Base-by-base conservation (phyloP, 2,329 filamentous ascomycete species). In the Penicillium sp. region DNA sequence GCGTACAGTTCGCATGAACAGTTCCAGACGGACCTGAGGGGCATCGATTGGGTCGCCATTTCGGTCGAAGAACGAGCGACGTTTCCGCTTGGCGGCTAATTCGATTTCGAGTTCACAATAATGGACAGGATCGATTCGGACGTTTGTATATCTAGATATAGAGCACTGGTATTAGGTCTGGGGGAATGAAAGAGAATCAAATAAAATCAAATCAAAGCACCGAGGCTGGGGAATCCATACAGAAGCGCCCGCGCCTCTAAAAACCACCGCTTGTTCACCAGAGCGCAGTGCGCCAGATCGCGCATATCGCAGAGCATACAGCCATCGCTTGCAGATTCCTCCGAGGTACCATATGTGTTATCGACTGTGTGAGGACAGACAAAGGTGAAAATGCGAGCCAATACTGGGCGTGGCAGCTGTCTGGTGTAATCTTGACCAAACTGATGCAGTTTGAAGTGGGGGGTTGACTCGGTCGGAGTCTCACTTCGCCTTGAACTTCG, bases 261-360 rank as follows among this genome's bases (percentile, higher is more conserved):
- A 58, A 78, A 78, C 91, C 91, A 97, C 61, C 78, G 77, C 62
- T 82, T 82, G 68, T 82, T 88, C 42, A 89, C 88, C 66, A 82
- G 78, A 33, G 84, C 82, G 67, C 88, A 92, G 68, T 89, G 84
- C 44, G 89, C 83, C 48, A 96, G 80, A 70, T 96, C 90, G 59
- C 91, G 84, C 75, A 93, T 80, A 73, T 95, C 89, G 74, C 92
- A 97, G 59, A 95, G 83, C 87, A 93, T 92, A 74, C 92, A 97
- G 49, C 83, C 84, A 72, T 89, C 86, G 41, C 83, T 80, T 58
- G 86, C 83, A 52, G 86, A 89, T 62, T 88, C 81, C 74, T 97
- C 92, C 64, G 88, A 92, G 35, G 84, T 84, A 58, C 89, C 85
- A 69, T 93, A 95, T 52, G 79, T 84, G 65, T 84, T 77, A 71